phyloP scores from a whole-genome alignment of 1,284 basidiomycete genomes.

The Xerocomus nothofagi region DNA sequence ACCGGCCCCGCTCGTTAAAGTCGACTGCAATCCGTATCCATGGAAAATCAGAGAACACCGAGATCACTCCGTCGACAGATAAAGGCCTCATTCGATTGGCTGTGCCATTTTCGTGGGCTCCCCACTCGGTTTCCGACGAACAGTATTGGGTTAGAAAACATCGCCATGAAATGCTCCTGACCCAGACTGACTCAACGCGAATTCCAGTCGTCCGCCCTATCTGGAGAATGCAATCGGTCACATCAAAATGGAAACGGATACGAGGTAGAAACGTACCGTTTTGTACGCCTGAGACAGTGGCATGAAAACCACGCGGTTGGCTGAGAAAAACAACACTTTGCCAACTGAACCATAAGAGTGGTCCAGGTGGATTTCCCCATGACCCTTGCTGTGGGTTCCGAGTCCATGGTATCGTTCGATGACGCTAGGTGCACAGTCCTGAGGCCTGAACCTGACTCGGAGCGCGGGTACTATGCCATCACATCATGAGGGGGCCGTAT shows the following conservation, averaged over 20 bases:
- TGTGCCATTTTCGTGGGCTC: neutral
- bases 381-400: neutral
- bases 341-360: neutral
- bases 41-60: neutral
- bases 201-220: neutral
- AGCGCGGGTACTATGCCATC: too few species aligned
- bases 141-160: neutral
- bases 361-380: neutral
- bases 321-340: constrained; percentile 1
- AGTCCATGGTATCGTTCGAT: neutral
- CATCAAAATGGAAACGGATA: neutral
- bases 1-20: neutral
- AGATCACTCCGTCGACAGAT: neutral
- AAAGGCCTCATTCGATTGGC: neutral
- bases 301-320: neutral
- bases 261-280: neutral
- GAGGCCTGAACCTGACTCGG: too few species aligned
- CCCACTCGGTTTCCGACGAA: neutral
- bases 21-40: neutral
- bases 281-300: neutral
- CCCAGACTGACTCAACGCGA: neutral
- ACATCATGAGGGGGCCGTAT: too few species aligned
- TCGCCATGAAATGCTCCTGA: neutral
- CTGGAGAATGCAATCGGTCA: neutral
- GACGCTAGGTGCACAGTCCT: neutral